phyloP scores from a whole-genome alignment of 495 filamentous ascomycete species.

The Apiosordaria backusii region DNA sequence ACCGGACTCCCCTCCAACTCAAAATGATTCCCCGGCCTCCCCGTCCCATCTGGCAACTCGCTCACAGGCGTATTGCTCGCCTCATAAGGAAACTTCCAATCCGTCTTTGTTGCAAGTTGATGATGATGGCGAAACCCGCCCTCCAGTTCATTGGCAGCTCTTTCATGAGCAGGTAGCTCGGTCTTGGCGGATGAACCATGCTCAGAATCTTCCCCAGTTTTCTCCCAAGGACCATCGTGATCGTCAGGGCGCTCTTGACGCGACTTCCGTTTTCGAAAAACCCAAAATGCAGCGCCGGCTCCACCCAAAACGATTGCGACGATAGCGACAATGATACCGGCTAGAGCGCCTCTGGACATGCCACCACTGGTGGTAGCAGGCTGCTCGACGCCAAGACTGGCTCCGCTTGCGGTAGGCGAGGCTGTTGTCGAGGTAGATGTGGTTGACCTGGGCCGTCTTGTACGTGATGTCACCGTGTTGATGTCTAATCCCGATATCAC shows the following conservation, averaged over 20 bases:
- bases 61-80: neutral
- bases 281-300: neutral
- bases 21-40: neutral
- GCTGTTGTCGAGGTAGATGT: neutral
- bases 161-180: neutral
- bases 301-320: neutral
- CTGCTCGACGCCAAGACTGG: neutral
- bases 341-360: slow-evolving; percentile 6
- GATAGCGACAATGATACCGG: slow-evolving; percentile 9
- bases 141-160: neutral
- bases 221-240: neutral
- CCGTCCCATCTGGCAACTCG: neutral
- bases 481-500: slow-evolving; percentile 10
- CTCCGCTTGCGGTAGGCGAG: neutral
- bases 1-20: slow-evolving; percentile 5
- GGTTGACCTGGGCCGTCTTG: neutral
- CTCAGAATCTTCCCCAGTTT: neutral
- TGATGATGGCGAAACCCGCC: neutral
- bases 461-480: slow-evolving; percentile 7
- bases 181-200: neutral
- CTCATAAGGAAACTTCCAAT: neutral
- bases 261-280: slow-evolving; percentile 3
- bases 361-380: neutral
- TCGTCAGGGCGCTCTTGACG: neutral
- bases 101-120: neutral